phyloP scores from a whole-genome alignment of 2,329 filamentous ascomycete species.

The Xylaria sp. region DNA sequence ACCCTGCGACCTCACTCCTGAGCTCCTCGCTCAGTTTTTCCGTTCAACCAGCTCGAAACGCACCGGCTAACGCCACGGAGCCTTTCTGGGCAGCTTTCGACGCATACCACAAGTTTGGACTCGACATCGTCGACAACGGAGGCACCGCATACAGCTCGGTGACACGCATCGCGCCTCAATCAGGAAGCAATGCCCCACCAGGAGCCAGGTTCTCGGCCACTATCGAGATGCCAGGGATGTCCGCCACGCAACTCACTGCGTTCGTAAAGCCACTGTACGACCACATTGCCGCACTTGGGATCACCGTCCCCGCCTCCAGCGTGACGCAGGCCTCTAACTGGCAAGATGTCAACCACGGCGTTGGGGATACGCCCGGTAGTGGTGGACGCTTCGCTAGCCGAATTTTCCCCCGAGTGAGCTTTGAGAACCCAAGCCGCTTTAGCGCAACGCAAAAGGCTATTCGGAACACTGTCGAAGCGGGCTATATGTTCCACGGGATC shows the following conservation, averaged over 20 bases:
- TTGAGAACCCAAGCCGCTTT: conserved; percentile 33
- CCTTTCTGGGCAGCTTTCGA: conserved; percentile 43
- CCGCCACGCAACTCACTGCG: conserved; percentile 27
- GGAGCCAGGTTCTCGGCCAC: conserved; percentile 42
- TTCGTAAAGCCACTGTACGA: conserved; percentile 45
- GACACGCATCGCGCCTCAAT: conserved; percentile 24
- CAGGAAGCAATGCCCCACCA: conserved; percentile 25
- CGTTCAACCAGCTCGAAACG: conserved; percentile 15
- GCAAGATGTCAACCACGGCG: conserved; percentile 30
- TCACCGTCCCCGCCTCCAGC: conserved; percentile 35
- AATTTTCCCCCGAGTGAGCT: conserved; percentile 40
- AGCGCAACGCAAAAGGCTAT: conserved; percentile 40
- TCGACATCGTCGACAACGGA: conserved; percentile 43
- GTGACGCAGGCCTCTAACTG: conserved; percentile 41
- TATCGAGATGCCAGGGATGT: conserved; percentile 43
- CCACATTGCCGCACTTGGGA: conserved; percentile 41
- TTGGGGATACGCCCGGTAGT: conserved; percentile 39
- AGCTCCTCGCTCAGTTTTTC: conserved; percentile 33
- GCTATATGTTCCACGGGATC: conserved; percentile 44
- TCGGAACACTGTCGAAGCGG: conserved; percentile 45
- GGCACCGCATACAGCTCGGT: conserved; percentile 46
- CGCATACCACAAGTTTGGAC: conserved; percentile 43
- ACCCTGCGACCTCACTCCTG: conserved; percentile 34
- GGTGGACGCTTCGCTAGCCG: conserved; percentile 42
- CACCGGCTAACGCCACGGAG: conserved; percentile 21